A percentile compares a stretch with the other conserved stretches of the same genome.
These are phyloP conservation scores for Mortierella sp. DNA, from an alignment of 371 early-diverging fungal species.

Conservation along the genomic window DNA sequence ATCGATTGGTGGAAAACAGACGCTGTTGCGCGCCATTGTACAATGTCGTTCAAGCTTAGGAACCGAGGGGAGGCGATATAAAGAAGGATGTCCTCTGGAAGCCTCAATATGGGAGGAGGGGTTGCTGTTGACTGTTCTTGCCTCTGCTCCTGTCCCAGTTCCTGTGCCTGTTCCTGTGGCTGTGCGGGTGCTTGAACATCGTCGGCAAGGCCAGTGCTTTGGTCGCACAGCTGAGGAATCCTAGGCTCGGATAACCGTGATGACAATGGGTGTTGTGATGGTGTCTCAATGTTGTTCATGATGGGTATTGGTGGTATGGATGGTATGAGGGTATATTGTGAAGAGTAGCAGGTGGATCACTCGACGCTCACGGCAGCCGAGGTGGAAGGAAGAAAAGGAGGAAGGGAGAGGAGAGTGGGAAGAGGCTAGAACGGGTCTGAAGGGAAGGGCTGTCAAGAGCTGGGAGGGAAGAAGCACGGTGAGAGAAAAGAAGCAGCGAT, in stretches of 20 bases:
- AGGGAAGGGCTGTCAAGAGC: too few relatives aligned
- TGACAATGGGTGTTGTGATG: slow-evolving; percentile 2
- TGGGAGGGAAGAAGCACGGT: too few relatives aligned
- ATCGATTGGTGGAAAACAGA: slow-evolving; percentile 40
- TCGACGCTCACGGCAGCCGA: too few relatives aligned
- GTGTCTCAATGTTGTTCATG: slow-evolving; percentile 7
- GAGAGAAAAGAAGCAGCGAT: too few relatives aligned
- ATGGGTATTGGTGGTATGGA: neutral
- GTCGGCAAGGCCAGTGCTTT: neutral
- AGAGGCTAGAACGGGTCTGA: too few relatives aligned
- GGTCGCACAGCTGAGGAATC: slow-evolving; percentile 2
- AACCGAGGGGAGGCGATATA: slow-evolving; percentile 48
- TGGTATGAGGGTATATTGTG: neutral
- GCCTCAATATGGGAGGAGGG: slow-evolving; percentile 17
- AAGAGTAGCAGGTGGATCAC: too few relatives aligned
- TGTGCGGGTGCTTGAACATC: neutral
- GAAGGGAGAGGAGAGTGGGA: too few relatives aligned
- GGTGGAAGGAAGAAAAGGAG: too few relatives aligned
- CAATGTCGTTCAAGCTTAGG: slow-evolving; percentile 36
- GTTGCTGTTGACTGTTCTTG: slow-evolving; percentile 7
- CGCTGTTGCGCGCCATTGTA: slow-evolving; percentile 51
- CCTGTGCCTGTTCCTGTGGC: neutral
- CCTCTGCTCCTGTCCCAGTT: neutral
- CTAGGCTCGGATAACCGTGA: slow-evolving; percentile 20
- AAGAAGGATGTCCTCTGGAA: slow-evolving; percentile 42